Conservation (phyloP, 164 flowering plant genomes). For the Piper betle region DNA sequence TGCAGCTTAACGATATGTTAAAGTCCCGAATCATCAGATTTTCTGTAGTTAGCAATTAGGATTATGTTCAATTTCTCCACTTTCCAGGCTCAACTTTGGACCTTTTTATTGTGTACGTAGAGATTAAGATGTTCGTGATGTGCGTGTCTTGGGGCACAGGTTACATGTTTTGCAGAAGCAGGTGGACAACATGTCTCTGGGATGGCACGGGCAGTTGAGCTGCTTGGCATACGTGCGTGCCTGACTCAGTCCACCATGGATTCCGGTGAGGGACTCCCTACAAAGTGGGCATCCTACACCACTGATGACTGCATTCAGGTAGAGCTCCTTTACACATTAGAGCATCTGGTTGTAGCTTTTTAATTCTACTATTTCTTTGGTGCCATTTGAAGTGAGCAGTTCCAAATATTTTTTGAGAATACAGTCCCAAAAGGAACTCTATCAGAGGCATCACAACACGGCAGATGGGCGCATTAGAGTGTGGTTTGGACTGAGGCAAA, state of each 20-base stretch:
- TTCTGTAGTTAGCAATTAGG: neutral
- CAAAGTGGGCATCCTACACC: conserved; percentile 44
- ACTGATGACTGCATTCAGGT: conserved; percentile 82
- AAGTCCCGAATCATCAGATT: too few relatives aligned
- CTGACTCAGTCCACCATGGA: conserved; percentile 74
- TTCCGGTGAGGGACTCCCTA: conserved; percentile 67
- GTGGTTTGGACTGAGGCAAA: conserved; percentile 86
- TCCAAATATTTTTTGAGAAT: neutral
- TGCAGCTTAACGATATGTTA: too few relatives aligned
- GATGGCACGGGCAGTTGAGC: conserved; percentile 81
- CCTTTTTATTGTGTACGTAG: neutral
- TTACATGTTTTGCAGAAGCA: conserved; percentile 94
- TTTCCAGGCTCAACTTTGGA: neutral
- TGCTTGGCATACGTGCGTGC: conserved; percentile 76
- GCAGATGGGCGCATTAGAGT: conserved; percentile 81
- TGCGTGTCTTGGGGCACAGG: conserved; percentile 22
- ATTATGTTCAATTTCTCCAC: too few relatives aligned
- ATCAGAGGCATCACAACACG: conserved; percentile 52
- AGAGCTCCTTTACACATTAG: neutral
- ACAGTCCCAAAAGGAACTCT: conserved; percentile 73
- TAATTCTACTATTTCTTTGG: neutral
- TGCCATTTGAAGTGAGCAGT: too few relatives aligned
- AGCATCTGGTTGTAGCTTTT: neutral
- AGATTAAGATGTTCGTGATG: neutral
- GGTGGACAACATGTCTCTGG: conserved; percentile 90